A percentile compares a stretch with the other conserved stretches of the same genome.
phyloP scores from a whole-genome alignment of 73 alveolate genomes.

The Uronychia setigera region DNA sequence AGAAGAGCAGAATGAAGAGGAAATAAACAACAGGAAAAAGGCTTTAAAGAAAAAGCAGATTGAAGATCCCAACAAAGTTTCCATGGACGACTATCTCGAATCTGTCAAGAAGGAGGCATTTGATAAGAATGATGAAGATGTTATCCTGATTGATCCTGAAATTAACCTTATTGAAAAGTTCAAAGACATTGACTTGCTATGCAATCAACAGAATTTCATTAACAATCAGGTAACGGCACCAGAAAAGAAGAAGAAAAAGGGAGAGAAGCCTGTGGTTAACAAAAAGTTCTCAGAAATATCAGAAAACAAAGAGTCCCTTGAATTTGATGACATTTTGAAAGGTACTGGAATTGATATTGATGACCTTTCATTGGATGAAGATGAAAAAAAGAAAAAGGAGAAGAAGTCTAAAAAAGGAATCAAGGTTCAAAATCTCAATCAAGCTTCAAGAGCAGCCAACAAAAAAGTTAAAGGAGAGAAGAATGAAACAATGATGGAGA shows the following conservation, averaged over 20 bases:
- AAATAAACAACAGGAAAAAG: constrained; percentile 31
- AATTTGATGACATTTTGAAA: constrained; percentile 27
- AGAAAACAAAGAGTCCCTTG: constrained; percentile 11
- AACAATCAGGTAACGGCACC: constrained; percentile 60
- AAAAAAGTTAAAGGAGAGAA: not conserved
- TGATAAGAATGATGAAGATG: constrained; percentile 40
- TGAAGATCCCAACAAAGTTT: not conserved
- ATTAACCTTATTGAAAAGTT: constrained; percentile 58
- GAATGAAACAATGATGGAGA: not conserved
- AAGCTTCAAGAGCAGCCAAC: not conserved
- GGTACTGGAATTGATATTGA: constrained; percentile 6
- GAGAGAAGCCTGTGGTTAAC: constrained; percentile 8
- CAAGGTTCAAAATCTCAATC: not conserved
- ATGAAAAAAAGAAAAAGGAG: not conserved
- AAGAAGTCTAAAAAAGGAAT: not conserved
- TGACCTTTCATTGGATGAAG: constrained; percentile 5
- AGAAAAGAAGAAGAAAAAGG: constrained; percentile 15
- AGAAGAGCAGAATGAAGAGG: constrained; percentile 44
- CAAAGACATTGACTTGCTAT: constrained; percentile 39
- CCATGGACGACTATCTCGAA: constrained; percentile 43
- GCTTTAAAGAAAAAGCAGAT: not conserved
- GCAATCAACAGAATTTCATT: constrained; percentile 28
- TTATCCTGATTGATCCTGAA: constrained; percentile 49
- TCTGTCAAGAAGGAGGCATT: constrained; percentile 63
- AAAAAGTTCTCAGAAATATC: constrained; percentile 6